Evolutionary conservation across 2,329 filamentous ascomycete species (phyloP).

Genomic region (Aspergillus pseudoterreus): DNA sequence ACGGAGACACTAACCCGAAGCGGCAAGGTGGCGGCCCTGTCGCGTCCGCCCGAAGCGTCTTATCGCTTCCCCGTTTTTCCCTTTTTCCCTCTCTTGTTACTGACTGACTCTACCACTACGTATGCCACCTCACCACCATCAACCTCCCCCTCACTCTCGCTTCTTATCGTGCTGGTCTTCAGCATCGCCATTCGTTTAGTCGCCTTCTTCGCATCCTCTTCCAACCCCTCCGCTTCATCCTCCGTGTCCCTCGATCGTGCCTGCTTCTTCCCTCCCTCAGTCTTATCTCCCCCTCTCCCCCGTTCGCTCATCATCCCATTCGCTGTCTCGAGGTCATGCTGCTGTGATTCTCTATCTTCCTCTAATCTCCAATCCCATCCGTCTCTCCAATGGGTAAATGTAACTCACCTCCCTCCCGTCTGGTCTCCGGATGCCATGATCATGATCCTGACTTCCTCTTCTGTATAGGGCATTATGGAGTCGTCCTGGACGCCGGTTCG

Average conservation of each 20-base stretch:
- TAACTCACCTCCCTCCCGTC: slow-evolving; percentile 17
- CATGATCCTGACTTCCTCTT: slow-evolving; percentile 3
- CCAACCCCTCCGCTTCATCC: background rate
- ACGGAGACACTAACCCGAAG: background rate
- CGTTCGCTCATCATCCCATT: background rate
- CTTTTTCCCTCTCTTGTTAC: slow-evolving; percentile 3
- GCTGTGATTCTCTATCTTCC: slow-evolving; percentile 14
- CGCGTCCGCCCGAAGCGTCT: slow-evolving; percentile 18
- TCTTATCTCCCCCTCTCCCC: background rate
- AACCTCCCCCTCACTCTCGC: background rate
- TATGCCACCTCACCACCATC: slow-evolving; percentile 1
- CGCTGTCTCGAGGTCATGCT: slow-evolving; percentile 28
- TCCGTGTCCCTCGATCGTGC: background rate
- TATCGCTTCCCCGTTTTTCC: slow-evolving; percentile 14
- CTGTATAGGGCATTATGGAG: slow-evolving; percentile 67
- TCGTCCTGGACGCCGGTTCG: slow-evolving; percentile 95
- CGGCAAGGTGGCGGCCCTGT: slow-evolving; percentile 9
- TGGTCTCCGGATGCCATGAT: background rate
- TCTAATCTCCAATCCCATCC: slow-evolving; percentile 7
- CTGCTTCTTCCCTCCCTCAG: background rate
- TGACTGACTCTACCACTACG: background rate
- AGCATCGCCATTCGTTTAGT: slow-evolving; percentile 16
- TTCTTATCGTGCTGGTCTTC: slow-evolving; percentile 11
- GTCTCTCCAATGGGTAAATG: slow-evolving; percentile 38
- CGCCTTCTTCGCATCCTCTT: background rate